phyloP scores from a whole-genome alignment of 768 basidiomycete genomes.

The Lactarius akahatsu region DNA sequence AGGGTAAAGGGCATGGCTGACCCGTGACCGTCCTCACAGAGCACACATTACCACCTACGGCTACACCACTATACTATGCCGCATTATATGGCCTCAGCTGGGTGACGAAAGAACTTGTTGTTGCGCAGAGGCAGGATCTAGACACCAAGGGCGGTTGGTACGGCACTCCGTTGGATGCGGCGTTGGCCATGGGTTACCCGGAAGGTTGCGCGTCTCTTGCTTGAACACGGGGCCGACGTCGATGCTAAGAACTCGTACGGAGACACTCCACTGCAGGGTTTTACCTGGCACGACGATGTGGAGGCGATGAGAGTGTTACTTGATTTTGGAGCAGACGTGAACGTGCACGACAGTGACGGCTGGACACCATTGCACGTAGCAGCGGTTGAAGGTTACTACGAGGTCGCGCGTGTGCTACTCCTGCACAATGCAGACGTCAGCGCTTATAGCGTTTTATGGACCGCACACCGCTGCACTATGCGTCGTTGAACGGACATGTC shows the following conservation, averaged over 20 bases:
- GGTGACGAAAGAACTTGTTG: not conserved
- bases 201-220: not conserved
- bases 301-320: slow-evolving; percentile 2
- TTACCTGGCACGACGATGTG: not conserved
- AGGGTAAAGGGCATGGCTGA: too few species aligned
- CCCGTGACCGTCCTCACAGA: not conserved
- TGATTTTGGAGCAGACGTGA: not conserved
- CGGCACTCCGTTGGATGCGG: not conserved
- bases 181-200: not conserved
- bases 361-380: too few species aligned
- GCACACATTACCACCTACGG: not conserved
- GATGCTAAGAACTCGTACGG: not conserved
- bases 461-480: not conserved
- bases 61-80: slow-evolving; percentile 3
- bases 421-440: not conserved
- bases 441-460: too few species aligned
- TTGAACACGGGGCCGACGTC: not conserved
- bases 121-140: not conserved
- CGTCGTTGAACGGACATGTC: not conserved
- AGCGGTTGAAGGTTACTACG: not conserved
- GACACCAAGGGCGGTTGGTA: not conserved
- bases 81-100: not conserved
- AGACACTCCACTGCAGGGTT: not conserved
- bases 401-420: not conserved
- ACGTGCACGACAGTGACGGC: not conserved